Conservation (phyloP, 768 basidiomycete species). For the Leccinum barrowsii region DNA sequence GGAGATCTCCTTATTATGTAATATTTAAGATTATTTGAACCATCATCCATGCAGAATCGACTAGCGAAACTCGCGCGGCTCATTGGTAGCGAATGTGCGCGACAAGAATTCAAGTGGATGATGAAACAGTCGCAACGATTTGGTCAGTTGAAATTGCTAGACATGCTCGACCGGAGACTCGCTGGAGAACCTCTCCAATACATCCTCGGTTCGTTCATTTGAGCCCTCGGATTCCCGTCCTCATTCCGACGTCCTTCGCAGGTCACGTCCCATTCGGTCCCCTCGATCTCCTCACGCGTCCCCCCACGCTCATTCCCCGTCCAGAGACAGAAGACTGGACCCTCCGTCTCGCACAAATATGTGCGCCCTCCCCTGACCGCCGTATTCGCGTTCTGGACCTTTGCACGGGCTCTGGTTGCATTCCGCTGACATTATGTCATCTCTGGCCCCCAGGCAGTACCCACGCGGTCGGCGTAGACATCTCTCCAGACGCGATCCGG, state of each 20-base stretch:
- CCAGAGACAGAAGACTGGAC: constrained; percentile 93
- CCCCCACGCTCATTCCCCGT: constrained; percentile 89
- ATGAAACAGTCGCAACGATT: constrained; percentile 30
- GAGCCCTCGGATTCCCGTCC: neutral
- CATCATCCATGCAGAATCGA: constrained; percentile 12
- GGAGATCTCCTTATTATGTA: constrained; percentile 21
- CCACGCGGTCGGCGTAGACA: constrained; percentile 63
- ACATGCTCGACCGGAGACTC: constrained; percentile 57
- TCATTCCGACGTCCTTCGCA: neutral
- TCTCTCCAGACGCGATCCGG: constrained; percentile 54
- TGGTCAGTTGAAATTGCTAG: constrained; percentile 4
- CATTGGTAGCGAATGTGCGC: constrained; percentile 36
- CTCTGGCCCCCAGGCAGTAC: constrained; percentile 54
- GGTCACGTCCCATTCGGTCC: constrained; percentile 90
- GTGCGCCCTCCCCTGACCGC: constrained; percentile 30
- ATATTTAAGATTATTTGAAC: constrained; percentile 7
- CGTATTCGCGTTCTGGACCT: constrained; percentile 69
- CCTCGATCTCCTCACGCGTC: constrained; percentile 64
- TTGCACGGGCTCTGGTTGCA: constrained; percentile 91
- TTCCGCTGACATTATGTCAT: constrained; percentile 79
- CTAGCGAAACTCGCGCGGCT: constrained; percentile 29
- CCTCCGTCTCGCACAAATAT: constrained; percentile 50
- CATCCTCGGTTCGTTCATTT: constrained; percentile 63
- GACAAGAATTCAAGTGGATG: constrained; percentile 51
- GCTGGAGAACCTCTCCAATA: constrained; percentile 85